Evolutionary conservation across 1,284 basidiomycete species (phyloP), one percentile per base, ranked within the genome.

Genomic region (Mycena sp.): DNA sequence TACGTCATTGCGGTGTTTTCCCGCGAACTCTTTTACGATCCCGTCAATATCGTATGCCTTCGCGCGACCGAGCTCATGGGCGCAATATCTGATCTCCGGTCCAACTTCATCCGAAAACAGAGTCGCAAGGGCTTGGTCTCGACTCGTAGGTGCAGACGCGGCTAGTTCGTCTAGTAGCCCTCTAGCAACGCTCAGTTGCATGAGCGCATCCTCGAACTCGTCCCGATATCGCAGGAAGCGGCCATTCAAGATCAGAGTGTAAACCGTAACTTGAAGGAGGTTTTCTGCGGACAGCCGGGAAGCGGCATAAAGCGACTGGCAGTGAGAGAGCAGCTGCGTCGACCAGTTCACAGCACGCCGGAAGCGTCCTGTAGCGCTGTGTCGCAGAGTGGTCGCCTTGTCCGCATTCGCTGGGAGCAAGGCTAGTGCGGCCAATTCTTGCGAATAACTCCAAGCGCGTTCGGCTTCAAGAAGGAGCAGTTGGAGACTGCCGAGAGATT

Each of bases 61-160:
- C 46, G 78, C 79, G 49, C 84, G 79, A 2, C 89, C 89, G 28
- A 97, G 84, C 73, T 96, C 92, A 74, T 99, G 97, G 0, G 96
- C 95, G 69, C 92, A 94, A 78, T 96, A 93, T 52, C 97, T 85
- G 64, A 99, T 94, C 77, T 98, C 90, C 0, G 97, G 95, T 43
- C 94, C 91, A 64, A 96, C 89, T 65, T 92, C 89, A 74, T 99
- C 96, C 19, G 91, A 85, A 72, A 94, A 94, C 53, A 94, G 85
- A 32, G 88, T 86, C 12, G 95, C 93, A 6, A 99, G 85, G 0
- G 96, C 97, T 77, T 98, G 94, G 58, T 95, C 92, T 45, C 92
- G 87, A 71, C 94, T 95, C n/a, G 89, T 90, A n/a, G 77, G 75
- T 3, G 92, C 91, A 14, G 82, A 78, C 25, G 83, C 79, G 1